A percentile compares a stretch with the other conserved stretches of the same genome.
phyloP scores from a whole-genome alignment of 768 basidiomycete genomes.

The Podaxis rugospora region DNA sequence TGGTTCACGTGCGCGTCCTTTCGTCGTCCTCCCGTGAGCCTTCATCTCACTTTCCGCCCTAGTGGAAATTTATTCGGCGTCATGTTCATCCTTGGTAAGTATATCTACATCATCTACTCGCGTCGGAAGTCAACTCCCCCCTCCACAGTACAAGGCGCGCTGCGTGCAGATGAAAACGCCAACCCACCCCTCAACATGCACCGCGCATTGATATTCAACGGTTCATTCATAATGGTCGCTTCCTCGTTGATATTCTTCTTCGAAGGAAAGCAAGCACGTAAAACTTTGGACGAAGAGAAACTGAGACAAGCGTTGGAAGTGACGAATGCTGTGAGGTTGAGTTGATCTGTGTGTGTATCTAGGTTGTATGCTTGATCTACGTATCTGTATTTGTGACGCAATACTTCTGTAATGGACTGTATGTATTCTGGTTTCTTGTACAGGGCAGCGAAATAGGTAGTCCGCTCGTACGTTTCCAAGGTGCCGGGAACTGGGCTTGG shows the following conservation, averaged over 20 bases:
- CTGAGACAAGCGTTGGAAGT: constrained; percentile 13
- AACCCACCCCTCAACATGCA: constrained; percentile 74
- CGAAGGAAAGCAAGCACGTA: constrained; percentile 57
- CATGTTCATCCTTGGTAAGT: constrained; percentile 57
- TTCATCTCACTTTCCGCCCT: background rate
- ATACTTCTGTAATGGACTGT: too few relatives aligned
- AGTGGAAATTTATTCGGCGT: constrained; percentile 68
- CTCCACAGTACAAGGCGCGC: constrained; percentile 54
- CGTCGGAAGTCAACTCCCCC: background rate
- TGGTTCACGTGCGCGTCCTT: constrained; percentile 61
- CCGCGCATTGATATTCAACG: constrained; percentile 63
- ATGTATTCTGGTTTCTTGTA: too few relatives aligned
- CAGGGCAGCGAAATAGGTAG: too few relatives aligned
- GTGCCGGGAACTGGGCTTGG: too few relatives aligned
- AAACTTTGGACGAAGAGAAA: constrained; percentile 58
- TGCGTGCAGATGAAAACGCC: constrained; percentile 57
- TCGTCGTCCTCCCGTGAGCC: background rate
- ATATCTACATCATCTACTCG: background rate
- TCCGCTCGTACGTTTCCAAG: too few relatives aligned
- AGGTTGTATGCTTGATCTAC: background rate
- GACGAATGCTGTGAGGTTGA: background rate
- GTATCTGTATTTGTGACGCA: too few relatives aligned
- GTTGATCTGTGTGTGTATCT: background rate
- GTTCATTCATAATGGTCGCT: constrained; percentile 37
- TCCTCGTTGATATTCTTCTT: constrained; percentile 44